phyloP scores from a whole-genome alignment of 2,329 filamentous ascomycete species.

The Fusarium compactum region DNA sequence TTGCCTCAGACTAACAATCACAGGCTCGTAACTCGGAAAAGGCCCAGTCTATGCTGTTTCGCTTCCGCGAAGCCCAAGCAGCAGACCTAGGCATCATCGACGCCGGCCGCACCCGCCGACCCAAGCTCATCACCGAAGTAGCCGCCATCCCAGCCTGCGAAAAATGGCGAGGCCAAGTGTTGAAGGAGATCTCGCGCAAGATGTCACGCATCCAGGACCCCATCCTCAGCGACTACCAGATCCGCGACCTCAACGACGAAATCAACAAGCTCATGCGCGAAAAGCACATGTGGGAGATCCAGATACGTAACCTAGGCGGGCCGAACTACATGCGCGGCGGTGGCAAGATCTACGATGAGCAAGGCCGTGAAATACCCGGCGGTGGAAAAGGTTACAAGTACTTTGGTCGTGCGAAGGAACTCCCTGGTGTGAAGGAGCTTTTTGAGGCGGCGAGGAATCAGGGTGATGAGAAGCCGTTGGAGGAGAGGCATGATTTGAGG shows the following conservation, averaged over 20 bases:
- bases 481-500: slow-evolving; percentile 76
- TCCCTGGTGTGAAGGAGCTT: slow-evolving; percentile 96
- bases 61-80: slow-evolving; percentile 97
- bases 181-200: slow-evolving; percentile 97
- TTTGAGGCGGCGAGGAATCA: slow-evolving; percentile 81
- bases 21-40: slow-evolving; percentile 98
- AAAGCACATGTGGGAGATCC: slow-evolving; percentile 99
- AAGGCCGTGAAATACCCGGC: slow-evolving; percentile 75
- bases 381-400: slow-evolving; percentile 94
- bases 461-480: slow-evolving; percentile 71
- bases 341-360: slow-evolving; percentile 78
- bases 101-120: slow-evolving; percentile 87
- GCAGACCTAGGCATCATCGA: slow-evolving; percentile 97
- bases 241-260: slow-evolving; percentile 97
- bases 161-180: slow-evolving; percentile 97
- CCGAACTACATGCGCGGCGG: slow-evolving; percentile 93
- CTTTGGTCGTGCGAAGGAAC: slow-evolving; percentile 88
- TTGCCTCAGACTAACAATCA: slow-evolving; percentile 1
- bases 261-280: slow-evolving; percentile 99
- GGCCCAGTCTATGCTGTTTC: slow-evolving; percentile 99
- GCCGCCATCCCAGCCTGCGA: slow-evolving; percentile 88
- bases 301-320: slow-evolving; percentile 94
- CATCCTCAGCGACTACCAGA: slow-evolving; percentile 93
- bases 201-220: slow-evolving; percentile 95
- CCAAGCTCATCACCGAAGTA: slow-evolving; percentile 90